Evolutionary conservation across 2,329 filamentous ascomycete species (phyloP).

Genomic region (Trichophyton mentagrophytes): DNA sequence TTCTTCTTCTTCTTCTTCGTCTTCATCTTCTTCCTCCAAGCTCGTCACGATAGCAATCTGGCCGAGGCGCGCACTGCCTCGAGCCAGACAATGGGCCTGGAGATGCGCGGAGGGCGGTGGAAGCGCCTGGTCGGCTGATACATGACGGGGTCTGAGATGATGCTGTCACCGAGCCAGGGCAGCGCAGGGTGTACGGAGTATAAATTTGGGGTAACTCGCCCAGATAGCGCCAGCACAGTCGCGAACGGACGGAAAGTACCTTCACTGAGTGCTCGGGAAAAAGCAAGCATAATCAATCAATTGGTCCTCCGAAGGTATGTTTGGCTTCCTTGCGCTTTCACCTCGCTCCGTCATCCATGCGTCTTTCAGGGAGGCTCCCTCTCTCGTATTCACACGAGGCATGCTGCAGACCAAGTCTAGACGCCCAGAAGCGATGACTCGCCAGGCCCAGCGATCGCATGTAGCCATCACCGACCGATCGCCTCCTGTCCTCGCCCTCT

Average conservation of each 20-base stretch:
- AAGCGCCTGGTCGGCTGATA: neutral
- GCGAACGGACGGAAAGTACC: neutral
- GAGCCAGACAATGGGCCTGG: no score
- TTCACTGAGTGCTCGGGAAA: neutral
- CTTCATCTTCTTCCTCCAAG: neutral
- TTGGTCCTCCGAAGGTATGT: neutral
- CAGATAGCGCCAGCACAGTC: neutral
- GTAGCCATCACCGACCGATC: neutral
- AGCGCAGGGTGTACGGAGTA: neutral
- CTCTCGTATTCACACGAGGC: conserved; percentile 1
- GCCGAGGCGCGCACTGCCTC: neutral
- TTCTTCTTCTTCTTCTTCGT: neutral
- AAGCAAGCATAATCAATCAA: neutral
- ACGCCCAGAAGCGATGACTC: neutral
- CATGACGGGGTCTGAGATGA: neutral
- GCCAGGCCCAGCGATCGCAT: neutral
- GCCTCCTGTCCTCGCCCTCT: neutral
- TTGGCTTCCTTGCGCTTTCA: neutral
- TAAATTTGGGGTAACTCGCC: neutral
- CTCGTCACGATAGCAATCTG: neutral
- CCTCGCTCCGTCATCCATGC: neutral
- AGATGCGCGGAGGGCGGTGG: neutral
- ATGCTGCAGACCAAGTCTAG: neutral
- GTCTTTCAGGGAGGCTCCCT: neutral
- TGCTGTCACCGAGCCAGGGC: no score